A percentile compares a stretch with the other conserved stretches of the same genome.
Conservation (phyloP, 2,329 filamentous ascomycete species). For the Diaporthe ilicicola region DNA sequence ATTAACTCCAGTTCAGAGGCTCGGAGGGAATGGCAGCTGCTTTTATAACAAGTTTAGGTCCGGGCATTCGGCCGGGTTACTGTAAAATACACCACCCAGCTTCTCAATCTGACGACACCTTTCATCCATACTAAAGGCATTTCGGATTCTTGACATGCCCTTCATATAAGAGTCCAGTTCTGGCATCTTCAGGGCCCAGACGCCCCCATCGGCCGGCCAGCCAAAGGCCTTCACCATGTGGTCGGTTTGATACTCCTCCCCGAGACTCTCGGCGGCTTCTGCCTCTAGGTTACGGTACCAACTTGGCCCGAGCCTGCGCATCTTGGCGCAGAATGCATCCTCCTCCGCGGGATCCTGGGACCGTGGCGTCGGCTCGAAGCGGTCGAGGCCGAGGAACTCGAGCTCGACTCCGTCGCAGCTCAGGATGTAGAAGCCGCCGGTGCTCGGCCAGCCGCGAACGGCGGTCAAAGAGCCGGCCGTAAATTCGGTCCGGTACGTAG, state of each 20-base stretch:
- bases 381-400: slow-evolving; percentile 12
- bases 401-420: slow-evolving; percentile 1
- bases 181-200: slow-evolving; percentile 2
- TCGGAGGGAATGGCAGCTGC: neutral
- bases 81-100: slow-evolving; percentile 4
- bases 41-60: neutral
- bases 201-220: slow-evolving; percentile 6
- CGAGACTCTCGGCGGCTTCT: neutral
- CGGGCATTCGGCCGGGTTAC: neutral
- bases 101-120: slow-evolving; percentile 14
- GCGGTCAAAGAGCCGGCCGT: neutral
- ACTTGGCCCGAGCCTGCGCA: neutral
- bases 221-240: neutral
- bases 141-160: slow-evolving; percentile 3
- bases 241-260: neutral
- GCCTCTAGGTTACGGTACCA: neutral
- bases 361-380: slow-evolving; percentile 11
- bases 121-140: slow-evolving; percentile 7
- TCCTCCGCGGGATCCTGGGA: slow-evolving; percentile 1
- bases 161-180: neutral
- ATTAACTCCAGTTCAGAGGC: neutral
- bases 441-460: slow-evolving; percentile 11
- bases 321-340: slow-evolving; percentile 1
- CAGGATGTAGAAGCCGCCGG: slow-evolving; percentile 3
- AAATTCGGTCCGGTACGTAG: neutral